Evolutionary conservation across 2,329 filamentous ascomycete genomes (phyloP).

Genomic region (Neofusicoccum parvum): DNA sequence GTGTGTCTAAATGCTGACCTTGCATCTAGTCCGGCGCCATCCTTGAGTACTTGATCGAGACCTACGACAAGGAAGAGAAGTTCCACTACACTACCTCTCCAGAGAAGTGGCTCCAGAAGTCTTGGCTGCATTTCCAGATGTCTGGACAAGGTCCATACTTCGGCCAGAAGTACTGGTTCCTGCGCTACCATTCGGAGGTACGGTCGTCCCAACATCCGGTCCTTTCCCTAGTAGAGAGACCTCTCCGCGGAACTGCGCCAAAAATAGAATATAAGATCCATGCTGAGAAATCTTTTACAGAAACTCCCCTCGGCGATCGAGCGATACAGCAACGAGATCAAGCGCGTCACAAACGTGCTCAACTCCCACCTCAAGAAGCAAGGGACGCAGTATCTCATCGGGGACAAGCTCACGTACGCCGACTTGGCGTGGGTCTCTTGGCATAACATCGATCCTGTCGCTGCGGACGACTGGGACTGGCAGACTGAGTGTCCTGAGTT

Average conservation of each 20-base stretch:
- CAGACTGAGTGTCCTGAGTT: slow-evolving; percentile 28
- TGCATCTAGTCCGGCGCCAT: slow-evolving; percentile 38
- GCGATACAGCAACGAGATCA: slow-evolving; percentile 48
- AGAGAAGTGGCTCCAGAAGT: slow-evolving; percentile 40
- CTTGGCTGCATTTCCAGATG: slow-evolving; percentile 50
- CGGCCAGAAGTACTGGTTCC: slow-evolving; percentile 41
- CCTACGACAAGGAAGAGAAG: slow-evolving; percentile 45
- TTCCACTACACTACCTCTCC: slow-evolving; percentile 38
- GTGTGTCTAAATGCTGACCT: too few species aligned
- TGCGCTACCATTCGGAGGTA: slow-evolving; percentile 43
- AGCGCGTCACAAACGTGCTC: slow-evolving; percentile 49
- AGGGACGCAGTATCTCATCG: slow-evolving; percentile 43
- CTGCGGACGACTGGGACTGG: slow-evolving; percentile 30
- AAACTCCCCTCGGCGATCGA: slow-evolving; percentile 45
- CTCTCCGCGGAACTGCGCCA: too few species aligned
- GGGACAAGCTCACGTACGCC: slow-evolving; percentile 46
- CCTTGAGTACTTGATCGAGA: slow-evolving; percentile 47
- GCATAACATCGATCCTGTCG: slow-evolving; percentile 29
- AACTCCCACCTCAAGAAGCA: slow-evolving; percentile 40
- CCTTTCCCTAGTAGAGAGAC: too few species aligned
- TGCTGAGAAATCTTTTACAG: slow-evolving; percentile 22
- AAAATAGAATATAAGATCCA: too few species aligned
- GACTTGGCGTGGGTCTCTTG: slow-evolving; percentile 47
- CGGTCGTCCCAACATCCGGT: too few species aligned
- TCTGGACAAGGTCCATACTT: slow-evolving; percentile 53